Base-by-base conservation (phyloP, 345 rosid species). In the Moringa oleifera region DNA sequence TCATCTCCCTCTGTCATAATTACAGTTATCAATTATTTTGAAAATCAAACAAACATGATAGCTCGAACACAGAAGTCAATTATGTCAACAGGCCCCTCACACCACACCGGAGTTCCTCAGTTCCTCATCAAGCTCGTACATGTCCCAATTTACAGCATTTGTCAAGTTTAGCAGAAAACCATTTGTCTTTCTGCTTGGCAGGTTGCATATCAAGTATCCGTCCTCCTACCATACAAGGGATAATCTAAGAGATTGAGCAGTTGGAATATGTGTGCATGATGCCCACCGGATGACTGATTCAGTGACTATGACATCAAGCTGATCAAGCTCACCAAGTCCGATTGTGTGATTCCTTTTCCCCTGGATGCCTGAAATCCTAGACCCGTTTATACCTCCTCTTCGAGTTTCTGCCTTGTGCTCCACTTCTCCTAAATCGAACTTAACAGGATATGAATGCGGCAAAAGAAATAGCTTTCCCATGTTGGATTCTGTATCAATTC, bases 271-370 rank as follows among this genome's bases (percentile, higher is more conserved):
- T 6, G 88, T 84, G 76, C 94, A 86, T 45, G 97, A 88, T 25
- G 85, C 96, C 97, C 96, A 85, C 1, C 91, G 88, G 60, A 86
- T 83, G 23, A 88, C 81, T 4, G 94, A 86, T 55, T 80, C 93
- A 0, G 87, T 79, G 21, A 81, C 85, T 37, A 78, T 66, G 55
- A 82, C 71, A 67, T 83, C 73, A 20, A 88, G 70, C 62, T 85
- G 87, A 69, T 81, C 86, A 41, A 81, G 71, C 71, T 88, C 95
- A 15, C 93, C 91, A 1, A 81, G 60, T 47, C 93, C 83, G 20
- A 84, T 90, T 18, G 93, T 85, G 64, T 77, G 75, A 68, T 88
- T 88, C 73, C 89, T 74, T 59, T 81, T 82, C 67, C 77, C 81
- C 68, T 81, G 90, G 51, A 84, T 71, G 58, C 85, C 77, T 21